Evolutionary conservation across 768 basidiomycete species (phyloP), one percentile per base, ranked within the genome.

Genomic region (Phylloporus arenicola): DNA sequence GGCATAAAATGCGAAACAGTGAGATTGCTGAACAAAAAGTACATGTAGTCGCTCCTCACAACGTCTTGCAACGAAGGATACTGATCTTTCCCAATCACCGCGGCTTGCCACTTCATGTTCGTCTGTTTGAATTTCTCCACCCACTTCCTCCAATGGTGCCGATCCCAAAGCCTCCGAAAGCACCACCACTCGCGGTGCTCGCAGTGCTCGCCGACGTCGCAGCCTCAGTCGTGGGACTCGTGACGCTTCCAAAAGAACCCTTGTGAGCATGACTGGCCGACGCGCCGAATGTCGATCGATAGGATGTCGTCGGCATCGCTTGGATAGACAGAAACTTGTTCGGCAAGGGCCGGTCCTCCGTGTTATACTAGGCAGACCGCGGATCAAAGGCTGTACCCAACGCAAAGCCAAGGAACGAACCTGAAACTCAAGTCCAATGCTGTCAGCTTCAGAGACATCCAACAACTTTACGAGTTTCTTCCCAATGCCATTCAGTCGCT

Each of bases 361-460:
- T 88, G 63, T 93, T 91, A 57, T 83, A 92, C 87, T 91, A 59
- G 10, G 30, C 11, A 40, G 14, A 31, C 13, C 16, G 25, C 34
- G 11, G 17, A 16, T n/a, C 31, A 38, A 7, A 17, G 17, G 41
- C 38, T 20, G 35, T 44, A 34, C 30, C 46, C 33, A 16, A 33
- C 6, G 16, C 30, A 45, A 48, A 38, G 7, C 6, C 35, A 53
- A 49, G 41, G 2, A 6, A 63, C 78, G 31, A 50, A 91, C 90
- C 78, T 94, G 90, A 72, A 93, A 94, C 67, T 95, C 91, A 14
- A 94, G 77, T 9, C 89, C 88, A 55, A 94, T 87, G 35, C 81
- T 79, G 62, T 92, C 88, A 30, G 82, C 80, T 64, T 94, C 89
- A 7, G 85, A 86, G 20, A 95, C 72, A 58, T 91, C 91, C 62